Evolutionary conservation across 2,329 filamentous ascomycete genomes (phyloP), one percentile per base, ranked within the genome.

Genomic region (Cercospora sp.): DNA sequence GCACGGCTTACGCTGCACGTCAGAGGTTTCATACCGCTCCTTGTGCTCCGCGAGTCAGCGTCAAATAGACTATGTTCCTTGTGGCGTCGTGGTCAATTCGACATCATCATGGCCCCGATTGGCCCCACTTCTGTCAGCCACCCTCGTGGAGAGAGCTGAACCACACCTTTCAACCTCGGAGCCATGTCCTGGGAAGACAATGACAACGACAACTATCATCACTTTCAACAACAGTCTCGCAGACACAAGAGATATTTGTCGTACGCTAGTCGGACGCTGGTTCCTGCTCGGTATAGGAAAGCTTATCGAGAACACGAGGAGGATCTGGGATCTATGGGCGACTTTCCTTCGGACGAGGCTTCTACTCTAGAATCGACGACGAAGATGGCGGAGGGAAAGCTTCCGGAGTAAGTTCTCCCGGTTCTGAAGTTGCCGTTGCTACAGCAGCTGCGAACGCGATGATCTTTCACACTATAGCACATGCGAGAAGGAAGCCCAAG

Each of bases 221-320:
- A 23, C 3, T 51, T 30, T 26, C 28, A 31, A 5, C 31, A 39
- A 9, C 61, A 57, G 20, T 16, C 30, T 42, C 61, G 61, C 61
- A 18, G 48, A 26, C 61, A 64, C n/a, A 64, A 64, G n/a, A 31
- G 61, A 42, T 57, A 64, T 57, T 5, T 58, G 18, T 64, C 61
- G 9, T 42, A 57, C 48, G 48, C 61, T 39, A 64, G 61, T 53
- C 45, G 61, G 23, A 57, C 28, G 3, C 48, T 64, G n/a, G 61
- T 64, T 55, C 61, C 61, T 5, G 61, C 61, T 16, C 45, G 61
- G 30, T 64, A 64, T 55, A 30, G 48, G 12, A 53, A 53, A 20
- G 53, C 53, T 57, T 36, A 64, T 26, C 60, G 60, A 53, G 42
- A 26, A 53, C 18, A 20, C 48, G 48, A 23, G 48, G 23, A 12